phyloP scores from a whole-genome alignment of 345 rosid species.

The Xanthoceras sorbifolium region DNA sequence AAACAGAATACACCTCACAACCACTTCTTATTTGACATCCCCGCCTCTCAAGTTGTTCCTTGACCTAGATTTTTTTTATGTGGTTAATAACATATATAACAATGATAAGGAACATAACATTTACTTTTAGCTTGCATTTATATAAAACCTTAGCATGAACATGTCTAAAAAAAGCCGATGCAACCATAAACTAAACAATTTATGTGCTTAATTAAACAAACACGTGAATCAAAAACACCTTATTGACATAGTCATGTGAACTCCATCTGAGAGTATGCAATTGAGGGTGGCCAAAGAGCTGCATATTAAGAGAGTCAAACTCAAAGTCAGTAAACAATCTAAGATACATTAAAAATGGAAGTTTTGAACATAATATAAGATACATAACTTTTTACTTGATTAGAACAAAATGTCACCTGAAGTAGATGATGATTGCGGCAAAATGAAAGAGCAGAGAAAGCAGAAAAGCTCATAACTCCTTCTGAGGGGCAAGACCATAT shows the following conservation, averaged over 20 bases:
- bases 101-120: neutral
- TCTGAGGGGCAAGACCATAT: neutral
- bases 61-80: conserved; percentile 48
- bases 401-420: neutral
- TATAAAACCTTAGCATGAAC: neutral
- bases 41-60: conserved; percentile 55
- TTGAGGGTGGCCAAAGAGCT: conserved; percentile 85
- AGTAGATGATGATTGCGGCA: neutral
- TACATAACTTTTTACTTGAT: too few species aligned
- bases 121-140: neutral
- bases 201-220: neutral
- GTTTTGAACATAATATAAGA: too few species aligned
- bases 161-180: neutral
- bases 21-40: conserved; percentile 69
- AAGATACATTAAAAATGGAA: too few species aligned
- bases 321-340: neutral
- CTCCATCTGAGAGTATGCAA: conserved; percentile 73
- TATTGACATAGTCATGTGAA: conserved; percentile 65
- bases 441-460: neutral
- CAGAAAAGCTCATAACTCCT: neutral
- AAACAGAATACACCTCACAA: conserved; percentile 56
- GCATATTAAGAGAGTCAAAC: conserved; percentile 9
- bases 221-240: conserved; percentile 40
- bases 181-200: neutral
- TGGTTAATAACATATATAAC: neutral